Evolutionary conservation across 1,284 basidiomycete genomes (phyloP), one percentile per base, ranked within the genome.

Genomic region (Pseudozyma sp.): DNA sequence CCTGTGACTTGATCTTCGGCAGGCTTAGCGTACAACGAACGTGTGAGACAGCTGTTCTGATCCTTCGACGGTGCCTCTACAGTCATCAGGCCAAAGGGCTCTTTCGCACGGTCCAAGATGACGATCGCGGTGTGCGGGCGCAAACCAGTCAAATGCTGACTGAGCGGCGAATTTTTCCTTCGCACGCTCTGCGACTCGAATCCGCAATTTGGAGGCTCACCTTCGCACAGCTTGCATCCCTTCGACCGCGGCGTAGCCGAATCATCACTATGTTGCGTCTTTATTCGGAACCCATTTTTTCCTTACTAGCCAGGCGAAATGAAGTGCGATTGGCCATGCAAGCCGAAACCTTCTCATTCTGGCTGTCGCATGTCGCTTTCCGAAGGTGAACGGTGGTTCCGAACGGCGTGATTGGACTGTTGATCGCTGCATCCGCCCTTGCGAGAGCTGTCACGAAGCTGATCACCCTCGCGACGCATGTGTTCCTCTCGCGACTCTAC

Each of bases 391-490:
- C 16, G 47, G 47, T 13, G 31, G 9, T n/a, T 29, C 34, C 35
- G 19, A 37, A 37, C 33, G 16, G 11, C 31, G 52, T 54, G 52
- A 54, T 35, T 37, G 31, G 42, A 54, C 6, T 39, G 31, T 13
- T 30, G 42, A 37, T 29, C 19, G 29, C 1, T 42, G 5, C n/a
- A 13, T 44, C 17, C 31, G 16, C 5, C 7, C 14, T 24, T n/a
- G 17, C 31, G 35, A 54, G 52, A 54, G 52, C 44, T 54, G 53
- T 46, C 53, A 54, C 34, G 42, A 46, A 17, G 34, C 53, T 54
- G 19, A 54, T 54, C 53, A 54, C 8, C 33, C 5, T 10, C 42
- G 24, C 14, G 35, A 17, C 29, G 7, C 5, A 14, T 19, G 24
- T 24, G 24, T 24, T 24, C 24, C 24, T 24, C 24, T 2, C 24